Evolutionary conservation across 2,329 filamentous ascomycete genomes (phyloP).

Genomic region (Thielaviopsis ethacetica): DNA sequence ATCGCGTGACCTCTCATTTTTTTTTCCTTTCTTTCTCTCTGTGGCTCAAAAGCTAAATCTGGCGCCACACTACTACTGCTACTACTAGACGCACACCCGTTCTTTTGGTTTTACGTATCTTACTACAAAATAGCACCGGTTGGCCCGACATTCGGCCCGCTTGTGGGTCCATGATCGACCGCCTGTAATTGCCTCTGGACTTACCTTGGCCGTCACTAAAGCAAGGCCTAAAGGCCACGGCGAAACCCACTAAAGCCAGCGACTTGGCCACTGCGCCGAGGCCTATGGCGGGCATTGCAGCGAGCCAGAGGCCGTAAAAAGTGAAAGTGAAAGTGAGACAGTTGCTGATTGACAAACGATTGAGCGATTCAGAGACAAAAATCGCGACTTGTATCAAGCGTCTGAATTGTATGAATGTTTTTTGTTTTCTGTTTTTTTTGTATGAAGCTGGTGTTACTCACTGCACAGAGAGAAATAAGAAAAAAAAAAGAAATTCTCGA

Average conservation of each 20-base stretch:
- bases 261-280: too few species aligned
- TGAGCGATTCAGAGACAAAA: too few species aligned
- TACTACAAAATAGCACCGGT: slow-evolving; percentile 7
- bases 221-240: not conserved
- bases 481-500: not conserved
- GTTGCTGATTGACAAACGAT: too few species aligned
- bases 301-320: too few species aligned
- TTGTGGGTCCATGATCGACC: slow-evolving; percentile 3
- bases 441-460: too few species aligned
- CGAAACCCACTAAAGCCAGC: not conserved
- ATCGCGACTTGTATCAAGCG: too few species aligned
- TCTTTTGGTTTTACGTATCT: not conserved
- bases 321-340: too few species aligned
- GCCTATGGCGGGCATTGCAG: too few species aligned
- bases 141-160: slow-evolving; percentile 11
- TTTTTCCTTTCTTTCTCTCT: not conserved
- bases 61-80: not conserved
- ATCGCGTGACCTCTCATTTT: too few species aligned
- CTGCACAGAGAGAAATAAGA: not conserved
- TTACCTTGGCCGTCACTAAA: not conserved
- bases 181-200: not conserved
- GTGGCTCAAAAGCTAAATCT: not conserved
- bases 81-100: not conserved
- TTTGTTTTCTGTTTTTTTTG: too few species aligned
- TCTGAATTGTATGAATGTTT: too few species aligned